Evolutionary conservation across 331 rosid species (phyloP), one percentile per base, ranked within the genome.

Genomic region (Stylosanthes scabra): DNA sequence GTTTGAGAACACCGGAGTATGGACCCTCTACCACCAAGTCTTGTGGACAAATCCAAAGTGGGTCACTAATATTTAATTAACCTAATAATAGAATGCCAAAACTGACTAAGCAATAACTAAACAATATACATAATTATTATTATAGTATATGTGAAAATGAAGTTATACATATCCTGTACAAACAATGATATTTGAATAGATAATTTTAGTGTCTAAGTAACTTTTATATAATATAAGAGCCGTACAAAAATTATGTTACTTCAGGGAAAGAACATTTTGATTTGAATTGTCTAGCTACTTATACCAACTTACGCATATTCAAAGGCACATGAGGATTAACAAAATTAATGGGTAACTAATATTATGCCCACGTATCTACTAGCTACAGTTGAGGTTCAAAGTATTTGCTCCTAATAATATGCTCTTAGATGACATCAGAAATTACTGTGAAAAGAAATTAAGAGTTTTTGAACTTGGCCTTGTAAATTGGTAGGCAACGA

Each of bases 41-140:
- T 42, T 42, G 46, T 66, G 42, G 81, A 80, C 75, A 71, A 74
- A 63, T 81, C 70, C 72, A 70, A 64, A 72, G 77, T 68, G 63
- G 54, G 51, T 79, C 70, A 52, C 13, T 25, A 69, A 27, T 70
- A 74, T 81, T 77, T 66, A 75, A 61, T 72, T 78, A 66, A 60
- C 39, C 63, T 8, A 47, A 61, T 8, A 47, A 61, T 28, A 74
- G 88, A 77, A 79, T 72, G 83, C 90, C 88, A 86, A 87, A 81
- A 56, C 87, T 89, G 93, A 91, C 91, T 28, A 49, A 60, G 82
- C 20, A 40, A 14, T 31, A 54, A 49, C 9, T 66, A 41, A 54
- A 49, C 9, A 60, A 41, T 14, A 4, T 47, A 3, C 39, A 55
- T n/a, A n/a, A n/a, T 20, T 20, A 20, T 20, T 20, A 20, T 71